Conservation (phyloP, 441 rosid species). For the Iberis amara region DNA sequence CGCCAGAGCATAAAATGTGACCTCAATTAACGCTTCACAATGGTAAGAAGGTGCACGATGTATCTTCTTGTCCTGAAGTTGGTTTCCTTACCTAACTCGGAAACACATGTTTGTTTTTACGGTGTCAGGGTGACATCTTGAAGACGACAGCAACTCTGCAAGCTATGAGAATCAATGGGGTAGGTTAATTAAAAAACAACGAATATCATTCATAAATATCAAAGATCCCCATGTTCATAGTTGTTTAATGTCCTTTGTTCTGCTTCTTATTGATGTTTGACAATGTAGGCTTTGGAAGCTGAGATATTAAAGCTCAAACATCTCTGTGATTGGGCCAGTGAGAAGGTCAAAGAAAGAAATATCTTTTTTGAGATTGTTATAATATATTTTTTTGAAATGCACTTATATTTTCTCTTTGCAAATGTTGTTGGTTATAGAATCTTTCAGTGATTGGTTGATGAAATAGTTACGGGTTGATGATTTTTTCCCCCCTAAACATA, state of each 20-base stretch:
- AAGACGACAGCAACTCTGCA: conserved; percentile 60
- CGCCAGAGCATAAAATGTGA: conserved; percentile 65
- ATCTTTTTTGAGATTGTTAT: conserved; percentile 55
- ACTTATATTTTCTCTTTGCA: conserved; percentile 16
- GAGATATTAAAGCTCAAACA: conserved; percentile 60
- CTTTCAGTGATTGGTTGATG: conserved; percentile 1
- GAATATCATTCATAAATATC: conserved; percentile 2
- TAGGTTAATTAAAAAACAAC: conserved; percentile 36
- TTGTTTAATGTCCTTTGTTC: conserved; percentile 4
- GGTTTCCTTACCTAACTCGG: background rate
- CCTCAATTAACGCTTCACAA: conserved; percentile 51
- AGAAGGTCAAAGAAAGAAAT: conserved; percentile 67
- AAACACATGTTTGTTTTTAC: conserved; percentile 14
- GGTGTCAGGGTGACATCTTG: conserved; percentile 71
- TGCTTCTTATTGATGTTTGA: conserved; percentile 18
- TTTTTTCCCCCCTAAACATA: too few species aligned
- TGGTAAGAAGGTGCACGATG: conserved; percentile 44
- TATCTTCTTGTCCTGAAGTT: conserved; percentile 24
- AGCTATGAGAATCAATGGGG: conserved; percentile 55
- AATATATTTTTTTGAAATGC: conserved; percentile 14
- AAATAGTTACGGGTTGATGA: background rate
- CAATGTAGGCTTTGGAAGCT: conserved; percentile 60
- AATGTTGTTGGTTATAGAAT: conserved; percentile 2
- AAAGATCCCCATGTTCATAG: conserved; percentile 3
- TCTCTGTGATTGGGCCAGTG: conserved; percentile 86